Conservation (phyloP, 306 rosid genomes). For the Cicer cuneatum region DNA sequence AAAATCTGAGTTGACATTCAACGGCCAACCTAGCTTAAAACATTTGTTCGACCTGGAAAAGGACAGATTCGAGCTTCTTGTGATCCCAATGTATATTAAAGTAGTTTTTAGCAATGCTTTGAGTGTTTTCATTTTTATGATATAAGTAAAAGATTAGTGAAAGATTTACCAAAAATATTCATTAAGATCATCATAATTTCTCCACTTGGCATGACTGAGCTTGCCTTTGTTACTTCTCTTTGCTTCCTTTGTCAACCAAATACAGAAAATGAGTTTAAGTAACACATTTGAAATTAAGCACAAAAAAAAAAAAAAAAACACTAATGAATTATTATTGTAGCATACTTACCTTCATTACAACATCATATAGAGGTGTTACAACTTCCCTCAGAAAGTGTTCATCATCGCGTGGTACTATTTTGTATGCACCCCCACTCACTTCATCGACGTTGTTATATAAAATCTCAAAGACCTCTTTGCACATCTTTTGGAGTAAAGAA, state of each 20-base stretch:
- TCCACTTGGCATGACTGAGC: slow-evolving; percentile 94
- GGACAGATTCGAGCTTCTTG: slow-evolving; percentile 38
- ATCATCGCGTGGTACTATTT: slow-evolving; percentile 59
- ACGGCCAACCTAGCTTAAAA: slow-evolving; percentile 84
- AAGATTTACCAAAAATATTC: slow-evolving; percentile 87
- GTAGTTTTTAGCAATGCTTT: slow-evolving; percentile 6
- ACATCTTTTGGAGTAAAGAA: slow-evolving; percentile 65
- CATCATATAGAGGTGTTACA: slow-evolving; percentile 73
- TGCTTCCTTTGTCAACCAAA: slow-evolving; percentile 76
- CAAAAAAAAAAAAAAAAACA: background rate
- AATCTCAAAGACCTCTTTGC: slow-evolving; percentile 61
- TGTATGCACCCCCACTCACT: slow-evolving; percentile 62
- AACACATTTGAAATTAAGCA: slow-evolving; percentile 33
- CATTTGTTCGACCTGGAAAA: slow-evolving; percentile 79
- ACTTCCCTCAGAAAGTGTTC: slow-evolving; percentile 74
- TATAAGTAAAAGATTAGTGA: slow-evolving; percentile 25
- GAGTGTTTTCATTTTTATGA: slow-evolving; percentile 22
- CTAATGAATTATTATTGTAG: slow-evolving; percentile 33
- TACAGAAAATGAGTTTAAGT: slow-evolving; percentile 49
- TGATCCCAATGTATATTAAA: slow-evolving; percentile 21
- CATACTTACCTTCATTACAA: slow-evolving; percentile 66
- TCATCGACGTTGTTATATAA: slow-evolving; percentile 56
- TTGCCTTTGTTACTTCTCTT: slow-evolving; percentile 86
- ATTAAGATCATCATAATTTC: slow-evolving; percentile 97
- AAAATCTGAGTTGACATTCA: slow-evolving; percentile 70